Percentiles rank a stretch among this genome's conserved stretches.
These are phyloP conservation scores for Rhizoctonia solani DNA, from an alignment of 1,284 basidiomycete genomes.

Conservation along the genomic window DNA sequence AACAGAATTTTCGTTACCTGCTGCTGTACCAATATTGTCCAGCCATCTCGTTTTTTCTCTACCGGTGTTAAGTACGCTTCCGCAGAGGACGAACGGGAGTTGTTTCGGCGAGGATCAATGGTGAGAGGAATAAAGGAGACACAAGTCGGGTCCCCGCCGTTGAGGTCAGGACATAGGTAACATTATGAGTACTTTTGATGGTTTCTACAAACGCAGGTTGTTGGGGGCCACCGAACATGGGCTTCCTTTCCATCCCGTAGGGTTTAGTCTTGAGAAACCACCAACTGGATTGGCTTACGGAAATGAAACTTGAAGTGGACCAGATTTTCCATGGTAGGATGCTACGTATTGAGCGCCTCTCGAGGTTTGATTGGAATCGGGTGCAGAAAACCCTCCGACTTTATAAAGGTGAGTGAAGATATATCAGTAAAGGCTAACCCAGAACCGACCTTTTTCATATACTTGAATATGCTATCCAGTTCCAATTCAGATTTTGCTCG, in stretches of 20 bases:
- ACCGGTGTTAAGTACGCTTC: conserved; percentile 52
- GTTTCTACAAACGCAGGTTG: conserved; percentile 57
- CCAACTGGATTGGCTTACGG: conserved; percentile 38
- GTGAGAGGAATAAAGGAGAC: conserved; percentile 57
- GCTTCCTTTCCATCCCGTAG: conserved; percentile 48
- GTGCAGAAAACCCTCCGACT: conserved; percentile 60
- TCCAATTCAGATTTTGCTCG: conserved; percentile 54
- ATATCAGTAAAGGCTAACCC: background rate
- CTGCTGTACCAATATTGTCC: conserved; percentile 48
- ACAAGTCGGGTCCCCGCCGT: conserved; percentile 60
- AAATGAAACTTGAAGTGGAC: conserved; percentile 57
- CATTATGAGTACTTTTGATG: conserved; percentile 42
- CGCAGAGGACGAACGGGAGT: conserved; percentile 50
- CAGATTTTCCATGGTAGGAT: conserved; percentile 55
- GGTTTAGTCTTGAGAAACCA: background rate
- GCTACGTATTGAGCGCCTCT: conserved; percentile 55
- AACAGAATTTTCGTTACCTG: conserved; percentile 45
- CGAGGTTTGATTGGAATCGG: conserved; percentile 54
- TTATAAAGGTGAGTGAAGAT: background rate
- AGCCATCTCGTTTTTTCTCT: conserved; percentile 45
- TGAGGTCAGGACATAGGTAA: conserved; percentile 55
- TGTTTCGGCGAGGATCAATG: conserved; percentile 45
- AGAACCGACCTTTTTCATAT: conserved; percentile 56
- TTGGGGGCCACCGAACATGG: conserved; percentile 62
- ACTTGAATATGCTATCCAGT: conserved; percentile 58